These are phyloP conservation scores for Cystobasidiaceae sp. DNA, from an alignment of 1,284 basidiomycete species.

Conservation along the genomic window DNA sequence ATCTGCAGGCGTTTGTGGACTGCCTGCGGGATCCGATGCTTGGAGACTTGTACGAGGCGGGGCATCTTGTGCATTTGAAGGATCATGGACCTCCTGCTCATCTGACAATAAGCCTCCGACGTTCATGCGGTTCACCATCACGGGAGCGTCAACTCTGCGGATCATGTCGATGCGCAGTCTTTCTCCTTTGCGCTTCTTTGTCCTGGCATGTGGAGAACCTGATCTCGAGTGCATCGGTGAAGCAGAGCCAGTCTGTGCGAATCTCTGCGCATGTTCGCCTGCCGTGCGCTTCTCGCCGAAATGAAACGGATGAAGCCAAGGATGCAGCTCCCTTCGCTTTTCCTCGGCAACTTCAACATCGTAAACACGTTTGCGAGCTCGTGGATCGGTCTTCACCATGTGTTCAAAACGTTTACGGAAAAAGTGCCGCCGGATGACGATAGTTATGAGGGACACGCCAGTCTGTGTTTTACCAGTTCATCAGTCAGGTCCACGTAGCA, in stretches of 20 bases:
- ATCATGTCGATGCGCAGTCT: slow-evolving; percentile 75
- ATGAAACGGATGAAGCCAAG: not conserved
- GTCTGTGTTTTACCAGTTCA: not conserved
- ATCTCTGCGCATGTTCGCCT: not conserved
- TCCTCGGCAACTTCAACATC: slow-evolving; percentile 45
- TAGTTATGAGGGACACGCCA: slow-evolving; percentile 39
- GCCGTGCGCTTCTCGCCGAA: not conserved
- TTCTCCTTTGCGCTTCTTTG: slow-evolving; percentile 45
- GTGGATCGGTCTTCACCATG: slow-evolving; percentile 56
- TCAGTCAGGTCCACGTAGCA: no score
- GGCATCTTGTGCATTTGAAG: not conserved
- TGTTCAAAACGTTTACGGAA: slow-evolving; percentile 68
- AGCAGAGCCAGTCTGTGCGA: not conserved
- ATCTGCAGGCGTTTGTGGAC: no score
- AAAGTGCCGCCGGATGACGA: slow-evolving; percentile 52
- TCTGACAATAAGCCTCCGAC: slow-evolving; percentile 44
- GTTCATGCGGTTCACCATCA: slow-evolving; percentile 76
- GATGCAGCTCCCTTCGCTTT: slow-evolving; percentile 19
- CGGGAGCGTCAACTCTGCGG: slow-evolving; percentile 66
- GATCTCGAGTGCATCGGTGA: not conserved
- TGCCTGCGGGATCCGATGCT: no score
- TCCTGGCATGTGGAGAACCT: slow-evolving; percentile 11
- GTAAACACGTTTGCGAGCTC: slow-evolving; percentile 40
- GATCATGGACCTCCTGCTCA: not conserved
- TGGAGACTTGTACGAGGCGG: not conserved